These are phyloP conservation scores for Baorangia bicolor DNA, from an alignment of 768 basidiomycete genomes.

Conservation along the genomic window DNA sequence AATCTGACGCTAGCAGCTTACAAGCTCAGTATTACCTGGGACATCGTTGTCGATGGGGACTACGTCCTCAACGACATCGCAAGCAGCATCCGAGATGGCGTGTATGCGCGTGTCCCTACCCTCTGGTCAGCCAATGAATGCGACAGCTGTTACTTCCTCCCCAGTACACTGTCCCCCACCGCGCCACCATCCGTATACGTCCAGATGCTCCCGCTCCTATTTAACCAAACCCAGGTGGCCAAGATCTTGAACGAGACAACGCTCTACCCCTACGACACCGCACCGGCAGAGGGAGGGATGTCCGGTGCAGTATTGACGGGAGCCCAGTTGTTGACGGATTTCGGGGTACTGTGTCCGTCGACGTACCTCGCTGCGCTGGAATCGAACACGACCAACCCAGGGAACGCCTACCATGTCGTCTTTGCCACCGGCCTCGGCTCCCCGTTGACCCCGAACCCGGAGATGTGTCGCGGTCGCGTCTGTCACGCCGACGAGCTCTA, in stretches of 20 bases:
- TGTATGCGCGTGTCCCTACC: constrained; percentile 15
- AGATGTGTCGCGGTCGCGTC: constrained; percentile 11
- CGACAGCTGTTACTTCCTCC: constrained; percentile 21
- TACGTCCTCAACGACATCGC: constrained; percentile 15
- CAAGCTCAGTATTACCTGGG: constrained; percentile 10
- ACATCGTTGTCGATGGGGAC: constrained; percentile 17
- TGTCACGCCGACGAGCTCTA: constrained; percentile 23
- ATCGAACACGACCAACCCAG: constrained; percentile 18
- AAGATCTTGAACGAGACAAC: constrained; percentile 11
- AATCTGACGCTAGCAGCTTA: constrained; percentile 4
- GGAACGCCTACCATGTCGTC: constrained; percentile 11
- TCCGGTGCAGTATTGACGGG: constrained; percentile 14
- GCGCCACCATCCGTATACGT: constrained; percentile 10
- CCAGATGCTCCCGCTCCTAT: not conserved
- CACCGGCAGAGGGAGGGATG: not conserved
- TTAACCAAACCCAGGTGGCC: constrained; percentile 8
- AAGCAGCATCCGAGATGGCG: constrained; percentile 12
- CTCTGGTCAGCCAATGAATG: constrained; percentile 20
- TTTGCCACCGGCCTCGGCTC: constrained; percentile 10
- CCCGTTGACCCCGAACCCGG: constrained; percentile 14
- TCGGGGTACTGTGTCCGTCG: constrained; percentile 8
- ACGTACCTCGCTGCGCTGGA: constrained; percentile 14
- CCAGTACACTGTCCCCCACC: constrained; percentile 10
- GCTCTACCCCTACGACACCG: constrained; percentile 20
- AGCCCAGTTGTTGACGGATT: constrained; percentile 16